phyloP scores from a whole-genome alignment of 1,284 basidiomycete species.

The Agroathelia rolfsii region DNA sequence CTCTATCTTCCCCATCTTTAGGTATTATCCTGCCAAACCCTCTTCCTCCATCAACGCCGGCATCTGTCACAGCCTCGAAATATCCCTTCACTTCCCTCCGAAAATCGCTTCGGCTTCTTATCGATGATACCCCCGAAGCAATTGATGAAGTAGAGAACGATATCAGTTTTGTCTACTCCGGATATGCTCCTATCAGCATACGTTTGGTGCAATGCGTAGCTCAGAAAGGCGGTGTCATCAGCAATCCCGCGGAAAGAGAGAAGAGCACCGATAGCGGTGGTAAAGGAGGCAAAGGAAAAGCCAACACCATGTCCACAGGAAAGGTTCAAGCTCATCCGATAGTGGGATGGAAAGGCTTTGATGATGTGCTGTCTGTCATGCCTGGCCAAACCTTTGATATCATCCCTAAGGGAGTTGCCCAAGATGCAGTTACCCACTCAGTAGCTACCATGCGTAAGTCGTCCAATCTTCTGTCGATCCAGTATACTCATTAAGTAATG shows the following conservation, averaged over 20 bases:
- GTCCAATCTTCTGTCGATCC: slow-evolving; percentile 4
- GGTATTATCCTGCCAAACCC: slow-evolving; percentile 57
- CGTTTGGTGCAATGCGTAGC: slow-evolving; percentile 88
- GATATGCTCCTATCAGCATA: slow-evolving; percentile 90
- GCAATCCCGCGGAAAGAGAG: slow-evolving; percentile 56
- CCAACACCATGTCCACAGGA: slow-evolving; percentile 19
- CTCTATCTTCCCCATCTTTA: slow-evolving; percentile 66
- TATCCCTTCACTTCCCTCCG: slow-evolving; percentile 67
- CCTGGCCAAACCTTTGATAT: slow-evolving; percentile 85
- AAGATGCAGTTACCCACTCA: slow-evolving; percentile 20
- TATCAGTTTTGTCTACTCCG: slow-evolving; percentile 93
- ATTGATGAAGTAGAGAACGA: slow-evolving; percentile 81
- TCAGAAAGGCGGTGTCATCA: slow-evolving; percentile 82
- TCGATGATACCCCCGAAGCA: slow-evolving; percentile 78
- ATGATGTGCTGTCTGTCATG: slow-evolving; percentile 75
- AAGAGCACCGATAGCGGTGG: slow-evolving; percentile 31
- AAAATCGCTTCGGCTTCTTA: slow-evolving; percentile 83
- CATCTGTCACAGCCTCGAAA: slow-evolving; percentile 37
- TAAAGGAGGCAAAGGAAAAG: slow-evolving; percentile 19
- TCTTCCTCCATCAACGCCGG: slow-evolving; percentile 37
- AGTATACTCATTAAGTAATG: slow-evolving; percentile 8
- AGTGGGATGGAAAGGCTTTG: slow-evolving; percentile 94
- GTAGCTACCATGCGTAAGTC: slow-evolving; percentile 35
- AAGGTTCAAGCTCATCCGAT: slow-evolving; percentile 80
- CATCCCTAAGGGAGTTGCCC: slow-evolving; percentile 40